phyloP scores from a whole-genome alignment of 2,329 filamentous ascomycete species.

The Paracamarosporium sp. region DNA sequence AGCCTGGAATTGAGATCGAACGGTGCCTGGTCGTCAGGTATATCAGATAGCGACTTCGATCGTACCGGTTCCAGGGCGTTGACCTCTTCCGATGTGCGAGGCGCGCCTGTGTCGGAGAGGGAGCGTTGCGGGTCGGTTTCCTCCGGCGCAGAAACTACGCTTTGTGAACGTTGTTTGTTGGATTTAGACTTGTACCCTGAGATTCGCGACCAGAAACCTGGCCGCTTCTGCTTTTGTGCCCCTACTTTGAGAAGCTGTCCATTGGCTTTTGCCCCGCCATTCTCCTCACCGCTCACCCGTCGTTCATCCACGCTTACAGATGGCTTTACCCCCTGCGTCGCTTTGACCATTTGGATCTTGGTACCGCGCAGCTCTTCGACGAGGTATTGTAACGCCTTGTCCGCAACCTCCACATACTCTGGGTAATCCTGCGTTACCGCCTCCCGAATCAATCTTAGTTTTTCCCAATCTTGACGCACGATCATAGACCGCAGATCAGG shows the following conservation, averaged over 20 bases:
- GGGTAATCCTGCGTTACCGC: constrained; percentile 52
- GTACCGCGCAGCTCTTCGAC: constrained; percentile 41
- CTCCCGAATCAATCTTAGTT: constrained; percentile 53
- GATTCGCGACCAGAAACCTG: constrained; percentile 38
- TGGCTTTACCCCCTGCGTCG: constrained; percentile 20
- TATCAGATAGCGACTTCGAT: constrained; percentile 42
- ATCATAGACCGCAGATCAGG: constrained; percentile 47
- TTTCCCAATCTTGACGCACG: constrained; percentile 45
- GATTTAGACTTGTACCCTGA: constrained; percentile 32
- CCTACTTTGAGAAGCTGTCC: constrained; percentile 13
- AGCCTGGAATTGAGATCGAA: constrained; percentile 33
- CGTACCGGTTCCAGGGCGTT: constrained; percentile 34
- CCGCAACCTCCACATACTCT: constrained; percentile 51
- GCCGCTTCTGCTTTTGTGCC: constrained; percentile 37
- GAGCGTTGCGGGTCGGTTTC: constrained; percentile 35
- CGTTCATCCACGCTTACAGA: neutral
- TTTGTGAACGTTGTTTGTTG: constrained; percentile 30
- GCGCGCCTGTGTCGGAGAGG: constrained; percentile 25
- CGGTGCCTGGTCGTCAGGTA: constrained; percentile 30
- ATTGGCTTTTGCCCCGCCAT: neutral
- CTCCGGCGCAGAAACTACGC: constrained; percentile 17
- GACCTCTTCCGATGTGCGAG: constrained; percentile 15
- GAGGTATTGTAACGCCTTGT: constrained; percentile 53
- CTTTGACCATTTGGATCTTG: constrained; percentile 25
- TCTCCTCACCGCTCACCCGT: neutral